Evolutionary conservation across 495 filamentous ascomycete species (phyloP).

Genomic region (Astrothelium macrocarpum): DNA sequence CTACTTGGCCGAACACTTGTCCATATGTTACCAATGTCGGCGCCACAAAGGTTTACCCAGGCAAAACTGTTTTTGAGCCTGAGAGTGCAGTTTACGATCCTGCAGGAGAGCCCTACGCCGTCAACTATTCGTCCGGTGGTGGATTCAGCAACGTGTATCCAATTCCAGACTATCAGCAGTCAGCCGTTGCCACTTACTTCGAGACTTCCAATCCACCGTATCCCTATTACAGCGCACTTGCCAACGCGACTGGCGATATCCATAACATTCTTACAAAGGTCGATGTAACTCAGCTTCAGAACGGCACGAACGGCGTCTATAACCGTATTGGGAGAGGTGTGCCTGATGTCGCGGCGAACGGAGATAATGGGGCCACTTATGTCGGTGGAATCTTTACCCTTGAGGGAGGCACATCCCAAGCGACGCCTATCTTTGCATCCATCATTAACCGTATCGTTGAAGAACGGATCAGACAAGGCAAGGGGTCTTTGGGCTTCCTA

Average conservation of each 20-base stretch:
- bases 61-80: conserved; percentile 28
- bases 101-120: conserved; percentile 10
- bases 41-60: conserved; percentile 30
- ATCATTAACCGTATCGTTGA: conserved; percentile 20
- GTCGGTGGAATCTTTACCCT: neutral
- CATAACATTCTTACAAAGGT: neutral
- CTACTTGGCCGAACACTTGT: conserved; percentile 35
- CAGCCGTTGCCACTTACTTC: conserved; percentile 19
- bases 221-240: conserved; percentile 11
- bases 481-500: conserved; percentile 16
- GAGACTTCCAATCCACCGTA: conserved; percentile 10
- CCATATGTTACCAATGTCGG: conserved; percentile 41
- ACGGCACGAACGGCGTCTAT: conserved; percentile 32
- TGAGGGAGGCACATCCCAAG: conserved; percentile 8
- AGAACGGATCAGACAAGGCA: conserved; percentile 13
- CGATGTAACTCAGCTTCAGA: conserved; percentile 14
- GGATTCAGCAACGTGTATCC: conserved; percentile 41
- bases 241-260: conserved; percentile 1
- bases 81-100: conserved; percentile 29
- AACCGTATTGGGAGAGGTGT: conserved; percentile 51
- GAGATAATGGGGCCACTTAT: conserved; percentile 11
- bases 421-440: conserved; percentile 12
- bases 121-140: conserved; percentile 34
- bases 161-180: conserved; percentile 32
- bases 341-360: conserved; percentile 53